Evolutionary conservation across 192 early-diverging fungal species (phyloP), one percentile per base, ranked within the genome.

Genomic region (Backusella macrospora): DNA sequence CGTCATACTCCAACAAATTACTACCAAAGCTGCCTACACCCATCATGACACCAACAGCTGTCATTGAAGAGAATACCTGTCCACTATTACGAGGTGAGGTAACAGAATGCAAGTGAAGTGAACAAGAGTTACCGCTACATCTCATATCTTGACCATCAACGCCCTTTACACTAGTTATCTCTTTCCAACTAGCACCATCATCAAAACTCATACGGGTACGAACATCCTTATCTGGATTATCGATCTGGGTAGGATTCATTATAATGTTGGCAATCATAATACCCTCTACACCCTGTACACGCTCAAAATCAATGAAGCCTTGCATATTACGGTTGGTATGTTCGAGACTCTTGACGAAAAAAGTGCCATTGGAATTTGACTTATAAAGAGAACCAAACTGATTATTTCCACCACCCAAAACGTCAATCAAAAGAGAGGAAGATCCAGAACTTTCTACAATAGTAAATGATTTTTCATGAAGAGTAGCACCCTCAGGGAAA

Each of bases 271-370:
- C 92, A 3, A 97, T 76, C 39, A 95, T 79, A 12, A 98, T 91
- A 16, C 95, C 96, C 62, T 92, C 88, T 4, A 95, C 80, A 13
- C 91, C 90, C 45, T 95, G 89, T 39, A 96, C 87, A 10, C 92
- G 86, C 84, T 98, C 96, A 82, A 96, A 95, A 75, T 99, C 97
- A 8, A 98, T 94, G 37, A 87, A 75, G 18, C 96, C 97, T 8
- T 79, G 45, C 0, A 38, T 14, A 52, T 94, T 88, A 39, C 94
- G 90, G 73, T 99, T 95, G 18, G 92, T 93, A 78, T 95, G 85
- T 39, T 94, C 86, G 37, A 95, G 86, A 42, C 91, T 84, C 68
- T 86, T 86, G 46, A 90, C 88, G 77, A 96, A 99, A 72, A 91
- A 91, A 1, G 88, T 94, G 66, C 97, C 97, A 55, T 96, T 91